A percentile compares a stretch with the other conserved stretches of the same genome.
phyloP scores from a whole-genome alignment of 768 basidiomycete genomes.

The Harrya chromipes region DNA sequence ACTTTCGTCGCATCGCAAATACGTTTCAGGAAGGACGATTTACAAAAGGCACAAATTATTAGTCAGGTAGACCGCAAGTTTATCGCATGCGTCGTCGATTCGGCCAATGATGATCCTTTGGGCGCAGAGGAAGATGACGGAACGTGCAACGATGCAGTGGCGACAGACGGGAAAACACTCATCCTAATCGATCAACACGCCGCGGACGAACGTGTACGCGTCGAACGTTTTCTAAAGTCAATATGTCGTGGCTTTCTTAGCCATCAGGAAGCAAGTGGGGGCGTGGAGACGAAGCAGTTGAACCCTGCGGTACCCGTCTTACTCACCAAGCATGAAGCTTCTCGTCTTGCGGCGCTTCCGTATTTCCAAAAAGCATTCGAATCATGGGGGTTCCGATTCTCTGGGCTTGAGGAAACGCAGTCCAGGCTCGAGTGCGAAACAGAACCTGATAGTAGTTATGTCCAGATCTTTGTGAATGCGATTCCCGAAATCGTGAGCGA shows the following conservation, averaged over 20 bases:
- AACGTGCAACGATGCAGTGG: constrained; percentile 12
- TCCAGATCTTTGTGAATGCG: constrained; percentile 59
- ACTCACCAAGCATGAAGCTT: constrained; percentile 63
- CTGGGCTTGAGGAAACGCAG: constrained; percentile 29
- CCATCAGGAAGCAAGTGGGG: constrained; percentile 34
- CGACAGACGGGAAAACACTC: constrained; percentile 37
- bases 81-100: constrained; percentile 64
- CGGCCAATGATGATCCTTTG: constrained; percentile 12
- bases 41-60: constrained; percentile 59
- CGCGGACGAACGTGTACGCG: constrained; percentile 92
- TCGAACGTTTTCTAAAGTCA: constrained; percentile 76
- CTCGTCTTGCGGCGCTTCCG: constrained; percentile 40
- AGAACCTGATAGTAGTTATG: constrained; percentile 39
- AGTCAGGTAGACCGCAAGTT: constrained; percentile 92
- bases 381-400: constrained; percentile 70
- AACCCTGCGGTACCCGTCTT: constrained; percentile 58
- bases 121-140: constrained; percentile 14
- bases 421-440: constrained; percentile 19
- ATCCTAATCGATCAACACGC: constrained; percentile 96
- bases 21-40: constrained; percentile 50
- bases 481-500: constrained; percentile 72
- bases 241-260: constrained; percentile 67
- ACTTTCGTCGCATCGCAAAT: constrained; percentile 21
- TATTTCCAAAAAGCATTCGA: constrained; percentile 48
- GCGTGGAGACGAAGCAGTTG: constrained; percentile 42